Conservation (phyloP, 2,329 filamentous ascomycete genomes). For the Zasmidium cellare region DNA sequence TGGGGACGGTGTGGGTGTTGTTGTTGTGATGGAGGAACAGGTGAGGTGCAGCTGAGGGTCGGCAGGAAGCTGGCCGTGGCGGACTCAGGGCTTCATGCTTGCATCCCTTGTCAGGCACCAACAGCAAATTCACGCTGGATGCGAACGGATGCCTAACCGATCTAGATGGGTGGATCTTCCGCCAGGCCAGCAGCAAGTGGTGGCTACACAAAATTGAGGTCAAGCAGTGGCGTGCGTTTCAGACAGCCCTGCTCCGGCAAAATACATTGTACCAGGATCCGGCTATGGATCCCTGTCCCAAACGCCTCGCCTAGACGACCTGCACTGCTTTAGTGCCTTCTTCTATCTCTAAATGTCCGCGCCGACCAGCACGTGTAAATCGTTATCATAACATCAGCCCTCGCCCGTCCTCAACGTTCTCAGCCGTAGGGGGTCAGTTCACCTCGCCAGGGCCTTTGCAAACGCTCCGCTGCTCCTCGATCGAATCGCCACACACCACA, state of each 20-base stretch:
- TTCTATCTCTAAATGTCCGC: not conserved
- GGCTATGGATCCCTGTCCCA: not conserved
- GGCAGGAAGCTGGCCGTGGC: not conserved
- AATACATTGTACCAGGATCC: not conserved
- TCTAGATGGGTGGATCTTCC: not conserved
- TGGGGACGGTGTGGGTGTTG: not conserved
- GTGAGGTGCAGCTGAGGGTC: not conserved
- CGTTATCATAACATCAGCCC: not conserved
- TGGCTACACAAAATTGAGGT: not conserved
- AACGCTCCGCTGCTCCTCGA: conserved; percentile 42
- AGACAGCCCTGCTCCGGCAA: not conserved
- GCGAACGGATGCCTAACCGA: not conserved
- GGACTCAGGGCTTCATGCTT: not conserved
- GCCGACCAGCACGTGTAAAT: not conserved
- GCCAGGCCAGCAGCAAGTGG: not conserved
- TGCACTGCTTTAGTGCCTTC: not conserved
- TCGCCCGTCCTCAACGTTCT: not conserved
- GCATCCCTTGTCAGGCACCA: not conserved
- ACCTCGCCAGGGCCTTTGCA: conserved; percentile 32
- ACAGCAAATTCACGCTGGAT: not conserved
- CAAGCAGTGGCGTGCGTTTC: not conserved
- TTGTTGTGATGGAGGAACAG: not conserved
- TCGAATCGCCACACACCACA: conserved; percentile 70
- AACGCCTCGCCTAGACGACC: not conserved
- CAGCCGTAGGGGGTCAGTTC: conserved; percentile 30